Conservation (phyloP, 1,139 yeast genomes). For the Debaryomyces psychrophilus region DNA sequence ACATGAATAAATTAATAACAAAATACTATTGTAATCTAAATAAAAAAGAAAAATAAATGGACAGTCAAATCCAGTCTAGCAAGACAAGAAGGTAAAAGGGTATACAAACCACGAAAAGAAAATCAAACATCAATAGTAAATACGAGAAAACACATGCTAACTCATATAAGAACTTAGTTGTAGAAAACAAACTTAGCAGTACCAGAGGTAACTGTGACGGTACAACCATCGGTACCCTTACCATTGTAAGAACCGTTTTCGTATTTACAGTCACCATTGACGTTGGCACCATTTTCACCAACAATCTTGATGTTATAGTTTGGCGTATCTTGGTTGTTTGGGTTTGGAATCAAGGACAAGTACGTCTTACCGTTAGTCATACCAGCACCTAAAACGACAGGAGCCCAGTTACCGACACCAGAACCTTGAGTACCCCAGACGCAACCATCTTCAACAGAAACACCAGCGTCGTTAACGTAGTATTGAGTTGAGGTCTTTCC, state of each 20-base stretch:
- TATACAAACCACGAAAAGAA: conserved; percentile 10
- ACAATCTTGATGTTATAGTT: conserved; percentile 88
- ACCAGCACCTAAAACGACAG: conserved; percentile 94
- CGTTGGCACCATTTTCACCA: conserved; percentile 61
- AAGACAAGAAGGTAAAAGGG: conserved; percentile 10
- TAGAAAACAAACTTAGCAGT: conserved; percentile 74
- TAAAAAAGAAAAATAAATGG: conserved; percentile 9
- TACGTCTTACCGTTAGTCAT: conserved; percentile 75
- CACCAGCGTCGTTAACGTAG: conserved; percentile 97
- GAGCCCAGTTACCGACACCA: conserved; percentile 97
- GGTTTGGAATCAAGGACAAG: conserved; percentile 93
- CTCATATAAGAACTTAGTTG: conserved; percentile 3
- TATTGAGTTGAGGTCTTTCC: conserved; percentile 89
- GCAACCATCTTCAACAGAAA: conserved; percentile 85
- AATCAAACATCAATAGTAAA: background rate
- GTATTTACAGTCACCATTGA: conserved; percentile 80
- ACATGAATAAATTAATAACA: background rate
- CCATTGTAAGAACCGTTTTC: conserved; percentile 78
- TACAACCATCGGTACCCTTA: conserved; percentile 79
- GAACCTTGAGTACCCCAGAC: conserved; percentile 84
- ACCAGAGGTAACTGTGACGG: conserved; percentile 86
- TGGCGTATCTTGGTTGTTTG: conserved; percentile 76
- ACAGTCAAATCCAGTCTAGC: conserved; percentile 4
- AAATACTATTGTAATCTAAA: conserved; percentile 8
- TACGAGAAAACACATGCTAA: background rate